A percentile compares a stretch with the other conserved stretches of the same genome.
phyloP scores from a whole-genome alignment of 139 green algal genomes.

The Chlamydomonas schloesseri region DNA sequence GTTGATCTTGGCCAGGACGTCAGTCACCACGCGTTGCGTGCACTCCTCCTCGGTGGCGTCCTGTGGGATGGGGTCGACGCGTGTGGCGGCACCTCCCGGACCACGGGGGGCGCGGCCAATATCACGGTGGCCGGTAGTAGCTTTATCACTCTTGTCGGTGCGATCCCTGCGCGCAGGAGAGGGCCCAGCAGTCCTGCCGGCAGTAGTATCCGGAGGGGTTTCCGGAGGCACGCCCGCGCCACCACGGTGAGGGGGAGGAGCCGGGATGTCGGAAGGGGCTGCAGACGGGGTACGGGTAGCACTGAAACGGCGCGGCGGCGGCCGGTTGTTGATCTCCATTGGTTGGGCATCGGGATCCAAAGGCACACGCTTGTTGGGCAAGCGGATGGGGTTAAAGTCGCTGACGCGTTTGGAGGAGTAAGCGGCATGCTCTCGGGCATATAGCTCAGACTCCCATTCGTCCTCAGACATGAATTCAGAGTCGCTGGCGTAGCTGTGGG shows the following conservation, averaged over 20 bases:
- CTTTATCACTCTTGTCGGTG: background rate
- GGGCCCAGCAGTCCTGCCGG: no score
- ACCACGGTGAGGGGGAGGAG: background rate
- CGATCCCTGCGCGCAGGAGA: background rate
- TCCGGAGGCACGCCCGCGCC: no score
- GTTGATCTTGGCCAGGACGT: slow-evolving; percentile 5
- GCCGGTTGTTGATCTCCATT: background rate
- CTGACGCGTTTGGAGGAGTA: background rate
- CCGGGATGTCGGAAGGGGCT: background rate
- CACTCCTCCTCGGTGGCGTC: background rate
- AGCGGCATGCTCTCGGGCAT: background rate
- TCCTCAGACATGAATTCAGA: no score
- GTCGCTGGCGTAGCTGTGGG: no score
- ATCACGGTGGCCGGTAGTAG: background rate
- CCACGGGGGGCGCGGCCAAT: background rate
- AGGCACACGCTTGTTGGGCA: background rate
- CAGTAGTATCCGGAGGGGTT: background rate
- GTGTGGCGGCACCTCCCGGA: background rate
- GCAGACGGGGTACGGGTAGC: background rate
- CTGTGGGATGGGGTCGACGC: background rate
- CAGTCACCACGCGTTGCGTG: background rate
- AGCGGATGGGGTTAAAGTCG: background rate
- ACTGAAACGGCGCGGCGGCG: background rate
- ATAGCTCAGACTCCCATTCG: background rate
- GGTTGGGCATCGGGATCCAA: no score